Conservation (phyloP, 2,329 filamentous ascomycete species). For the Byssoonygena ceratinophila region DNA sequence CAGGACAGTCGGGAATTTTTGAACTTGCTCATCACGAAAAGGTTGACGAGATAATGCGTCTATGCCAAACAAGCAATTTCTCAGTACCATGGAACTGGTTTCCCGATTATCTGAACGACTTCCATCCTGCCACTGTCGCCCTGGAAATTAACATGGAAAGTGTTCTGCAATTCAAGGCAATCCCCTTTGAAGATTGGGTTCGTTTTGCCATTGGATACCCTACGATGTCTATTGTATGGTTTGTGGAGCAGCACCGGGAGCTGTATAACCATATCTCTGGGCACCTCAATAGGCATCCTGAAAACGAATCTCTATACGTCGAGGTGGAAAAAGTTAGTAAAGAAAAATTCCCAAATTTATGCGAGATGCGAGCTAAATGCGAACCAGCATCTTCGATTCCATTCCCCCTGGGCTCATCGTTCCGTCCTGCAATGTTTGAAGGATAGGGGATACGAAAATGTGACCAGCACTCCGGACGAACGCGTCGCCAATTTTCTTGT, state of each 20-base stretch:
- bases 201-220: conserved; percentile 31
- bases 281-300: conserved; percentile 26
- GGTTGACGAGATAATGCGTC: conserved; percentile 32
- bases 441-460: conserved; percentile 5
- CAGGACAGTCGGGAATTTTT: conserved; percentile 22
- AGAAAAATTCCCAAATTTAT: not conserved
- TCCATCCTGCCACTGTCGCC: conserved; percentile 24
- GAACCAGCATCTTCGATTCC: conserved; percentile 26
- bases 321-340: conserved; percentile 30
- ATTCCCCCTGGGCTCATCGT: conserved; percentile 32
- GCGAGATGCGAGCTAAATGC: not conserved
- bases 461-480: conserved; percentile 14
- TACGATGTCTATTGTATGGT: conserved; percentile 29
- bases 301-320: conserved; percentile 25
- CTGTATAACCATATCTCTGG: conserved; percentile 27
- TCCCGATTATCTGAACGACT: conserved; percentile 21
- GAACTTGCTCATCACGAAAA: conserved; percentile 30
- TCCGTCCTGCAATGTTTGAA: conserved; percentile 26
- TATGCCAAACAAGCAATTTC: conserved; percentile 22
- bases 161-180: conserved; percentile 30
- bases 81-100: conserved; percentile 31
- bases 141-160: conserved; percentile 31
- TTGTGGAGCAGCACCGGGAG: conserved; percentile 30
- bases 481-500: conserved; percentile 29
- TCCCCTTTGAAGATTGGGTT: conserved; percentile 34